Evolutionary conservation across 176 grass and related monocot species (phyloP).

Genomic region (Microstegium vimineum): DNA sequence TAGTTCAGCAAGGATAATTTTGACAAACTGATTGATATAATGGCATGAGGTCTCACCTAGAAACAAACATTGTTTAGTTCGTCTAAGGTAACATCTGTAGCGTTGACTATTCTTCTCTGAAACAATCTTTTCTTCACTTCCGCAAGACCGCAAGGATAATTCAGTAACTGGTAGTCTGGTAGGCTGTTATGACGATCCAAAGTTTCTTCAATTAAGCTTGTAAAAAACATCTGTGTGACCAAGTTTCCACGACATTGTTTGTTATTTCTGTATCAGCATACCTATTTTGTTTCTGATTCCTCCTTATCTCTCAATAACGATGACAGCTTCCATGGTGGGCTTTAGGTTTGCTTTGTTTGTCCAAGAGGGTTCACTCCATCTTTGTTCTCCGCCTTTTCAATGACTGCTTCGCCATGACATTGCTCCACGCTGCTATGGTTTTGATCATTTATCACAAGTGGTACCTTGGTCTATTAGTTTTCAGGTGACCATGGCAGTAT

Average conservation of each 20-base stretch:
- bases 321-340: slow-evolving; percentile 93
- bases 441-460: slow-evolving; percentile 82
- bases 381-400: slow-evolving; percentile 96
- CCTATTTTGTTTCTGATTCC: slow-evolving; percentile 27
- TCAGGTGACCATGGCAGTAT: slow-evolving; percentile 55
- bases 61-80: no score
- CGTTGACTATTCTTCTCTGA: not conserved
- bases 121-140: not conserved
- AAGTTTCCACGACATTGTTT: not conserved
- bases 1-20: not conserved
- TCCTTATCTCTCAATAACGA: slow-evolving; percentile 22
- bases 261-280: no score
- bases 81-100: not conserved
- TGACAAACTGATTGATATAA: not conserved
- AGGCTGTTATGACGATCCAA: not conserved
- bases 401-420: slow-evolving; percentile 85
- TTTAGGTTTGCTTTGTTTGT: slow-evolving; percentile 90
- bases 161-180: not conserved
- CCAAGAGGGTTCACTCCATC: slow-evolving; percentile 88
- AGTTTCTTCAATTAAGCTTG: not conserved
- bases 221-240: not conserved
- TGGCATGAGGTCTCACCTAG: not conserved
- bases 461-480: slow-evolving; percentile 83
- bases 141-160: not conserved
- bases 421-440: slow-evolving; percentile 78